Conservation (phyloP, 2,329 filamentous ascomycete genomes). For the Aspergillus glaucus region DNA sequence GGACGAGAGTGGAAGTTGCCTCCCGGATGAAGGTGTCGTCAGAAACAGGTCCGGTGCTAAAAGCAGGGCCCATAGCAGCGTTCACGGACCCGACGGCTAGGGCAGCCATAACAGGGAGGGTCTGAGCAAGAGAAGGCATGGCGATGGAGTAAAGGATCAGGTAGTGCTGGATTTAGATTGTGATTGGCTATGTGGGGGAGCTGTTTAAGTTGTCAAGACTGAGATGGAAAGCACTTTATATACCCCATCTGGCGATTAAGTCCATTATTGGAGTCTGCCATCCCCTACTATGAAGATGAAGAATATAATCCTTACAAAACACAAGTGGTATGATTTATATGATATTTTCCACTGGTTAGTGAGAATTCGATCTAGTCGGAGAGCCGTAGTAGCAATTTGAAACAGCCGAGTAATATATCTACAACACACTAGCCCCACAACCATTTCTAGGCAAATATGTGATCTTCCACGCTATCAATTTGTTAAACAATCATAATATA, state of each 20-base stretch:
- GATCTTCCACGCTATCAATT: neutral
- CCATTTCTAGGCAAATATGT: neutral
- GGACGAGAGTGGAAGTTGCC: conserved; percentile 39
- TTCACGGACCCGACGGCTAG: conserved; percentile 10
- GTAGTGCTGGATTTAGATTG: neutral
- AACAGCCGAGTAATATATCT: neutral
- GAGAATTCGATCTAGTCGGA: too few species aligned
- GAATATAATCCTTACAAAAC: neutral
- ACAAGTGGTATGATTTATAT: neutral
- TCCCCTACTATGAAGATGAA: neutral
- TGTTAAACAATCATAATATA: neutral
- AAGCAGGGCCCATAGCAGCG: conserved; percentile 29
- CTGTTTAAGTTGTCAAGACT: neutral
- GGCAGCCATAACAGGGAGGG: conserved; percentile 12
- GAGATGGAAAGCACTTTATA: neutral
- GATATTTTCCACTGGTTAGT: neutral
- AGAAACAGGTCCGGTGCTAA: conserved; percentile 42
- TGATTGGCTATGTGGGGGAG: neutral
- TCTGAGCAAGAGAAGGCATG: conserved; percentile 11
- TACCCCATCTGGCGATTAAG: neutral
- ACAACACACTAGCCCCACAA: neutral
- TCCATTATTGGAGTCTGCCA: neutral
- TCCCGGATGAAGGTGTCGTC: conserved; percentile 39
- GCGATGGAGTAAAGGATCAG: neutral
- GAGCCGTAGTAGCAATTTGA: neutral